Base-by-base conservation (phyloP, 257 asterid species). In the Nicotiana tomentosiformis region DNA sequence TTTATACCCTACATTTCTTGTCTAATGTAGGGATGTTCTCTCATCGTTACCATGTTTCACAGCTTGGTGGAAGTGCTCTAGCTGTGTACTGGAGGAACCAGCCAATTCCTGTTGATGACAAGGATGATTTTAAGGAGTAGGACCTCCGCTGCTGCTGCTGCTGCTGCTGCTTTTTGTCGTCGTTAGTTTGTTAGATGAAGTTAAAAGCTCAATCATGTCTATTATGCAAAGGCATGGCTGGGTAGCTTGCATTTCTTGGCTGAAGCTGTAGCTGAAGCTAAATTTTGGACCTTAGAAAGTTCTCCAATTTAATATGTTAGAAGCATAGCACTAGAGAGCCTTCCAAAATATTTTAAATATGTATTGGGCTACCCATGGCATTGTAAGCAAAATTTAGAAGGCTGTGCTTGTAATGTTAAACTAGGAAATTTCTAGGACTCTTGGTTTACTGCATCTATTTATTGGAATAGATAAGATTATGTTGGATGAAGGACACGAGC, bases 61-160 rank as follows among this genome's bases (percentile, higher is more conserved):
- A 95, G 99, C 94, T 95, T 18, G 99, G 99, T 57, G 99, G 99
- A 86, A 95, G 99, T 81, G 99, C 90, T 57, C 91, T 95, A 72
- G 99, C 99, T 4, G 99, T 95, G 35, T 94, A 72, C 87, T 95
- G 99, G 99, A 95, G 98, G 88, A 95, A 93, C 91, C 90, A 61
- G 87, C 97, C 97, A 0, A 92, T 92, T 82, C 91, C 97, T 29
- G 91, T 85, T 35, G 97, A 90, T 84, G 99, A 94, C 91, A 95
- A 92, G 87, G 99, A 95, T 84, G 99, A 95, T 91, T 95, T 95
- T 91, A 94, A 94, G 94, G 99, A 94, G 81, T 95, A 95, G 86
- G 87, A 62, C 16, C 60, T 65, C 68, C 6, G 78, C 8, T 51
- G 33, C 58, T 56, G 57, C 18, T 77, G 29, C 18, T 77, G 29